These are phyloP conservation scores for Ophiostoma tasmaniense DNA, from an alignment of 2,329 filamentous ascomycete genomes.

Conservation along the genomic window DNA sequence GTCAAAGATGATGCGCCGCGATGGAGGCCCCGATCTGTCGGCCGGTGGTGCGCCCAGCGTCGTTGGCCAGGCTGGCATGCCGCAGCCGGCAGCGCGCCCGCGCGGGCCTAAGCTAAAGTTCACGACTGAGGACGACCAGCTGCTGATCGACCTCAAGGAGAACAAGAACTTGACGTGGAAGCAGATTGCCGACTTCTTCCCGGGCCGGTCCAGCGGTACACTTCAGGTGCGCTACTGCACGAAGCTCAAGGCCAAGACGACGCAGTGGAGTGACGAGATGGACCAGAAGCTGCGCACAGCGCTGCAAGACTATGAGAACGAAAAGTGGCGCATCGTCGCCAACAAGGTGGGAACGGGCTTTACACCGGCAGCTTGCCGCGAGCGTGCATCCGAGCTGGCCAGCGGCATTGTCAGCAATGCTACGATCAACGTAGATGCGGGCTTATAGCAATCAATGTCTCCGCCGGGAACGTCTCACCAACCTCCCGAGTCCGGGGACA, in stretches of 20 bases:
- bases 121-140: slow-evolving; percentile 80
- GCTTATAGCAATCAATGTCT: slow-evolving; percentile 49
- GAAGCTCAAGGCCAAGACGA: slow-evolving; percentile 88
- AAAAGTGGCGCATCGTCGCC: slow-evolving; percentile 87
- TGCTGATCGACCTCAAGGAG: slow-evolving; percentile 85
- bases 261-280: slow-evolving; percentile 87
- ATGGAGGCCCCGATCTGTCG: slow-evolving; percentile 35
- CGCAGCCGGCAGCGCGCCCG: slow-evolving; percentile 67
- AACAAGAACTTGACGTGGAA: slow-evolving; percentile 95
- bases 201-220: slow-evolving; percentile 80
- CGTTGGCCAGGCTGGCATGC: slow-evolving; percentile 82
- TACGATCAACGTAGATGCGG: not conserved
- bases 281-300: slow-evolving; percentile 68
- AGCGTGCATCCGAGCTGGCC: slow-evolving; percentile 60
- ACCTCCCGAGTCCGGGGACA: slow-evolving; percentile 40
- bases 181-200: slow-evolving; percentile 94
- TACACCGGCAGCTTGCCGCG: slow-evolving; percentile 77
- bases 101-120: slow-evolving; percentile 89
- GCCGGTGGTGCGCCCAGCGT: slow-evolving; percentile 63
- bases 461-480: slow-evolving; percentile 32
- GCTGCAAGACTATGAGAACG: slow-evolving; percentile 77
- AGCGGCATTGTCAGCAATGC: slow-evolving; percentile 29
- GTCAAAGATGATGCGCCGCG: slow-evolving; percentile 56
- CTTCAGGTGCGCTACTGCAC: slow-evolving; percentile 92
- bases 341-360: slow-evolving; percentile 87